Percentiles rank a stretch among this genome's conserved stretches.
phyloP scores from a whole-genome alignment of 306 rosid species.

The Vigna reflexopilosa region DNA sequence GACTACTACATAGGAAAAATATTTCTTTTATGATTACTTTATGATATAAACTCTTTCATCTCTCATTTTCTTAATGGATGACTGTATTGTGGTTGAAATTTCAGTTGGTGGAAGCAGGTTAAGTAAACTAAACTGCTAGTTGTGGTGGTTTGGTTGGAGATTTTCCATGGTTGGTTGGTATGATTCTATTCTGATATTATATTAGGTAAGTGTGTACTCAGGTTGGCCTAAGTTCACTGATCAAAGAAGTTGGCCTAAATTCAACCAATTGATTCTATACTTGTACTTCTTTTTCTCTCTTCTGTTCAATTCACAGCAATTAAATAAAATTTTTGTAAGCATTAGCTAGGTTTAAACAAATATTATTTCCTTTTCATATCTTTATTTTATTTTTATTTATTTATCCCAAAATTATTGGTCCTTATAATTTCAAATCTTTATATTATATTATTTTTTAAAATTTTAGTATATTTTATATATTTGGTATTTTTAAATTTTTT shows the following conservation, averaged over 20 bases:
- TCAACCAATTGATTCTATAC: not conserved
- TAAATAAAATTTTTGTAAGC: not conserved
- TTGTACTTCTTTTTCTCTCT: not conserved
- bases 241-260: conserved; percentile 32
- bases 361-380: too few species aligned
- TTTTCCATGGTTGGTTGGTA: conserved; percentile 25
- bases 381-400: too few species aligned
- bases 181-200: conserved; percentile 16
- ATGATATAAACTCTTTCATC: not conserved
- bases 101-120: not conserved
- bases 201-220: conserved; percentile 26
- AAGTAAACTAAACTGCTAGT: conserved; percentile 26
- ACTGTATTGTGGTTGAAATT: not conserved
- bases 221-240: not conserved
- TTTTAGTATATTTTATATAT: too few species aligned
- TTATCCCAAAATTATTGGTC: too few species aligned
- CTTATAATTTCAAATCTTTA: too few species aligned
- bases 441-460: too few species aligned
- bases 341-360: too few species aligned
- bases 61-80: conserved; percentile 14
- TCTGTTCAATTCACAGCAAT: not conserved
- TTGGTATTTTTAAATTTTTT: too few species aligned
- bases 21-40: too few species aligned
- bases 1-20: not conserved
- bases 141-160: not conserved